These are phyloP conservation scores for Psidium friedrichsthalianum DNA, from an alignment of 345 rosid species.

Conservation along the genomic window DNA sequence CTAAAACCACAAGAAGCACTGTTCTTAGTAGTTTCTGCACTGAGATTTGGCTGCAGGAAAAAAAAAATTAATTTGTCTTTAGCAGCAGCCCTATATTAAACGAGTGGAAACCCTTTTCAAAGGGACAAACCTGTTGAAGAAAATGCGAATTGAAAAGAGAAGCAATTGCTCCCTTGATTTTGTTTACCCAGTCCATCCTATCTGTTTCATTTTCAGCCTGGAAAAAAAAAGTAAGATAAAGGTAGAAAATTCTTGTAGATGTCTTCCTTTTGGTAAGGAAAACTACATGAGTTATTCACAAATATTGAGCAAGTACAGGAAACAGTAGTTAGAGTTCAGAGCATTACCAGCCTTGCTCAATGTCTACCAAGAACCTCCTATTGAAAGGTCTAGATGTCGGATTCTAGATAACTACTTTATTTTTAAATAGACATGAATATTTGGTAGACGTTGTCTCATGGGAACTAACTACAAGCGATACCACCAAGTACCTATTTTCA, in stretches of 20 bases:
- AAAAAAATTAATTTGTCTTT: not conserved
- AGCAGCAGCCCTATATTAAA: not conserved
- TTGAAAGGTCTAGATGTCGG: not conserved
- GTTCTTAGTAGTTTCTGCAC: constrained; percentile 17
- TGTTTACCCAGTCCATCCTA: constrained; percentile 74
- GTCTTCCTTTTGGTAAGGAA: not conserved
- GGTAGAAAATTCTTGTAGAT: not conserved
- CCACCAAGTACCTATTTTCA: not conserved
- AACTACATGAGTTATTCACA: not conserved
- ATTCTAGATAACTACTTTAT: not conserved
- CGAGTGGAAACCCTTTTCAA: not conserved
- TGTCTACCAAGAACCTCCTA: not conserved
- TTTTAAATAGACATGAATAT: not conserved
- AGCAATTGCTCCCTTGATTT: constrained; percentile 61
- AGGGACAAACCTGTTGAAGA: constrained; percentile 51
- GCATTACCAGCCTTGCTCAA: not conserved
- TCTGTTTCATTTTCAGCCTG: constrained; percentile 92
- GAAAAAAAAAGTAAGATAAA: not conserved
- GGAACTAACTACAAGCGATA: not conserved
- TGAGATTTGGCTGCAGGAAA: constrained; percentile 33
- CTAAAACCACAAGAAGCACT: constrained; percentile 17
- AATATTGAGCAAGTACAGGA: not conserved
- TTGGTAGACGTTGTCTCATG: not conserved
- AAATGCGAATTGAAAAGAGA: constrained; percentile 62
- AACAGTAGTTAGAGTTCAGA: not conserved